phyloP scores from a whole-genome alignment of 495 filamentous ascomycete species.

The Rusavskia elegans region DNA sequence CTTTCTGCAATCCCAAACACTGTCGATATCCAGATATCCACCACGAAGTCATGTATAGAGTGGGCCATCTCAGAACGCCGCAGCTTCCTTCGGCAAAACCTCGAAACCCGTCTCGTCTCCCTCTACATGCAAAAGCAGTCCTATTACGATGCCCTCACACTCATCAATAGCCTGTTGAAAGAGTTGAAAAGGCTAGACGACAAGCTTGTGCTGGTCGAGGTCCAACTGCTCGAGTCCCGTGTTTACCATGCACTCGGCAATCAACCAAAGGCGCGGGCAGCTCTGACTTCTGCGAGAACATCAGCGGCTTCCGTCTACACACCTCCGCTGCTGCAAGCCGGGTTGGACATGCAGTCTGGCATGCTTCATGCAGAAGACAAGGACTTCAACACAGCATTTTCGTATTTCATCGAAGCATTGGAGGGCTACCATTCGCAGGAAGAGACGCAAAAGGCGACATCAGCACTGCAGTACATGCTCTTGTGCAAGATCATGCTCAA shows the following conservation, averaged over 20 bases:
- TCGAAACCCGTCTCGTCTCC: conserved; percentile 85
- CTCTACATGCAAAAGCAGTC: conserved; percentile 93
- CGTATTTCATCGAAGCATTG: conserved; percentile 97
- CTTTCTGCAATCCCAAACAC: conserved; percentile 88
- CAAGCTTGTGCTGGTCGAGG: conserved; percentile 96
- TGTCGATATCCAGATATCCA: conserved; percentile 76
- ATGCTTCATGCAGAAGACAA: conserved; percentile 97
- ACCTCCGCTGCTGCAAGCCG: conserved; percentile 84
- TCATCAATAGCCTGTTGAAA: conserved; percentile 87
- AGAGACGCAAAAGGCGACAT: conserved; percentile 65
- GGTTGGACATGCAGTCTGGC: conserved; percentile 96
- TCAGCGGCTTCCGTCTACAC: conserved; percentile 94
- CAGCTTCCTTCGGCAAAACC: conserved; percentile 91
- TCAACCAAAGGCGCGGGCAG: conserved; percentile 86
- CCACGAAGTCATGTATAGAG: conserved; percentile 97
- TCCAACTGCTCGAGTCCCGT: conserved; percentile 89
- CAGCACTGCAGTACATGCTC: conserved; percentile 96
- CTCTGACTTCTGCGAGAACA: conserved; percentile 84
- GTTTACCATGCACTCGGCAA: conserved; percentile 97
- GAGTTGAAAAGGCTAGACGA: conserved; percentile 97
- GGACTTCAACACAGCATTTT: conserved; percentile 96
- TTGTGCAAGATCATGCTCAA: conserved; percentile 99
- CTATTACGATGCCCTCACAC: conserved; percentile 88
- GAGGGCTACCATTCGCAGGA: conserved; percentile 94
- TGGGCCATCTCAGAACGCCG: conserved; percentile 90